These are phyloP conservation scores for Nepenthes gracilis DNA, from an alignment of 148 eudicot genomes.

Conservation along the genomic window DNA sequence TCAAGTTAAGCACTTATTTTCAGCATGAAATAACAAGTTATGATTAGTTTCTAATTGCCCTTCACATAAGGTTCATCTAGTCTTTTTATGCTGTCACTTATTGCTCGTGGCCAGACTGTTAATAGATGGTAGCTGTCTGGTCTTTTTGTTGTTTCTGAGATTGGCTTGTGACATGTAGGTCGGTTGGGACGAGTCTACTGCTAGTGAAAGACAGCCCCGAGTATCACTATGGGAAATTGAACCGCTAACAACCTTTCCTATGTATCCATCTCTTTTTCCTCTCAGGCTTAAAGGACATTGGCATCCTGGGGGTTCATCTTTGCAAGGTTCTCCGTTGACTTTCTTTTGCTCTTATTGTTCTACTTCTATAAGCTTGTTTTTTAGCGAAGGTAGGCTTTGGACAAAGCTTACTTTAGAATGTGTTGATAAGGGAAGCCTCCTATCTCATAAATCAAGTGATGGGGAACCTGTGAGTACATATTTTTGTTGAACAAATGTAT, in stretches of 20 bases:
- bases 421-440: too few relatives aligned
- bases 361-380: neutral
- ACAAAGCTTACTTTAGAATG: too few relatives aligned
- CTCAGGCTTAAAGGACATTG: constrained; percentile 89
- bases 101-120: too few relatives aligned
- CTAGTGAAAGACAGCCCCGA: constrained; percentile 95
- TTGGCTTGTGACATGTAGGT: constrained; percentile 38
- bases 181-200: constrained; percentile 99
- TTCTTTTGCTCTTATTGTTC: neutral
- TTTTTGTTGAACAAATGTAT: too few relatives aligned
- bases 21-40: too few relatives aligned
- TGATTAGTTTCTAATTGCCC: too few relatives aligned
- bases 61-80: too few relatives aligned
- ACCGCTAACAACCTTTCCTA: constrained; percentile 94
- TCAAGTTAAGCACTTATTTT: too few relatives aligned
- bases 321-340: constrained; percentile 40
- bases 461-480: too few relatives aligned
- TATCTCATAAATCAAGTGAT: too few relatives aligned
- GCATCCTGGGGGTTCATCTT: constrained; percentile 87
- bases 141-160: neutral
- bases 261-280: constrained; percentile 96
- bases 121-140: too few relatives aligned
- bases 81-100: too few relatives aligned
- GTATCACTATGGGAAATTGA: constrained; percentile 98
- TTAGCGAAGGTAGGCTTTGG: neutral